Evolutionary conservation across 495 filamentous ascomycete genomes (phyloP), one percentile per base, ranked within the genome.

Genomic region (Tuber melanosporum): DNA sequence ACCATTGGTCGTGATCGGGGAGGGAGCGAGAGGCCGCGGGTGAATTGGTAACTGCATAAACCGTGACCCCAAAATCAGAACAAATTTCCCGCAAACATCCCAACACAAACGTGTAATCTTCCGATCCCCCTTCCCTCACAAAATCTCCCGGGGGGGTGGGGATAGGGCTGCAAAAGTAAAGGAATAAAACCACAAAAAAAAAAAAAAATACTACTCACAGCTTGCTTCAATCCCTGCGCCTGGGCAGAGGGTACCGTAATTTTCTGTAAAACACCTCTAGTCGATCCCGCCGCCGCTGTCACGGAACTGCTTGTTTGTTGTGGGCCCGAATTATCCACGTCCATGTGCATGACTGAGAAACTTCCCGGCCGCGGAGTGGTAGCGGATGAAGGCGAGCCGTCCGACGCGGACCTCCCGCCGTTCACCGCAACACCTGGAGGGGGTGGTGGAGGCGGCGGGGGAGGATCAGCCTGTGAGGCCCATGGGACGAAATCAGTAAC

Each of bases 401-500:
- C 57, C 26, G 57, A n/a, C 14, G 69, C 26, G 70, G 74, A 76
- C 26, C 76, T 74, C 19, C 77, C 77, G 74, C 66, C 72, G 17
- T 57, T 79, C 72, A 70, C 66, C 15, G 78, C 6, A 74, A 79
- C 45, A 73, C 73, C 32, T 47, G 71, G 36, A 73, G 42, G 14
- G 52, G 78, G 77, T 17, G 78, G 74, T 7, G 77, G 49, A 22
- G 78, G 73, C 4, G 74, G 77, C 7, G 75, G 39, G 26, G 77
- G 78, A 42, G 78, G 75, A 42, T 79, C 80, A 20, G 81, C 71
- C 5, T 73, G 74, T 57, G 81, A 82, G 12, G 78, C 78, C 17
- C 76, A 82, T 57, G 81, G 81, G n/a, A 83, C 80, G 70, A 83
- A 83, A 66, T 83, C 81, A n/a, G 78, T 83, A 15, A 83, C 81